Evolutionary conservation across 768 basidiomycete species (phyloP), one percentile per base, ranked within the genome.

Genomic region (Lyophyllum shimeji): DNA sequence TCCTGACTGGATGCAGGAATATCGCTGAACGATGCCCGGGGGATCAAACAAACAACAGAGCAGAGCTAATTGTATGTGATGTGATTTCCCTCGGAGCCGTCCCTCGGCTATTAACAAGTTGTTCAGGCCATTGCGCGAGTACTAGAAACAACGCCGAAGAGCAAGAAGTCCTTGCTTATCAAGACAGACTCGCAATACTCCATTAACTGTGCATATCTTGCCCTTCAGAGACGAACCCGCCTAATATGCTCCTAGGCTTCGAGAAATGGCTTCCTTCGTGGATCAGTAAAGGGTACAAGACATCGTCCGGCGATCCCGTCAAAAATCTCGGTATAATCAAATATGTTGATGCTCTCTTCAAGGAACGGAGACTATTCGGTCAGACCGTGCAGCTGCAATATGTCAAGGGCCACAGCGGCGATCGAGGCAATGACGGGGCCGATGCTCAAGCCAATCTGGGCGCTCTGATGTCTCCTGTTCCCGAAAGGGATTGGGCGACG

Each of bases 151-250:
- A 80, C 86, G 1, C 88, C 89, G 0, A 75, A 69, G 9, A 72
- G 74, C 11, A 75, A 77, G 45, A 78, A 69, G 25, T 76, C 83
- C 0, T 72, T 98, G 1, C 63, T 90, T 47, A 90, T 97, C 63
- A 88, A 87, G 62, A 87, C 91, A 0, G 95, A 98, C 69, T 97
- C 95, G 0, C 72, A 82, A 44, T 97, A 97, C 64, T 85, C 85
- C 1, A 93, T 93, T 3, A 72, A 83, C 47, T 94, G 95, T 95
- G 57, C 52, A 73, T 66, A 12, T 44, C 33, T 46, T 55, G 24
- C 53, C 25, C 50, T 53, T 24, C 43, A 12, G 9, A 8, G 1
- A 20, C 37, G 27, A 34, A 54, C 6, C 44, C 7, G 25, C 63
- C 47, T 66, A 45, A 12, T n/a, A 34, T 31, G n/a, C 44, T 6